Conservation (phyloP, 176 grass and related monocot species). For the Carex pumila region DNA sequence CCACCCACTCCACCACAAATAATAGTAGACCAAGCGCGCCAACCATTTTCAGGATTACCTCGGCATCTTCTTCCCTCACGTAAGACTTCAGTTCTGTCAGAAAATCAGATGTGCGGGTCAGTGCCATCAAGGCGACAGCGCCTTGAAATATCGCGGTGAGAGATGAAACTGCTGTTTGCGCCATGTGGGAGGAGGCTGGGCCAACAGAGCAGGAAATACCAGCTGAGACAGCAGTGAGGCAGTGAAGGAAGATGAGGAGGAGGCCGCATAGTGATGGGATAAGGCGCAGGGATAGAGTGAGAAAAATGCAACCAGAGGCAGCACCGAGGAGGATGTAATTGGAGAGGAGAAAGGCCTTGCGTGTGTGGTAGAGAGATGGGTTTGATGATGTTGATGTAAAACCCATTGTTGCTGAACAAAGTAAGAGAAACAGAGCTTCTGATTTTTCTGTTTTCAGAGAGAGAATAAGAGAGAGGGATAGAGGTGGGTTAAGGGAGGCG, state of each 20-base stretch:
- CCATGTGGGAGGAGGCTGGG: conserved; percentile 27
- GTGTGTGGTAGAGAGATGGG: conserved; percentile 25
- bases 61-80: conserved; percentile 84
- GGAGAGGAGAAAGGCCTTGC: conserved; percentile 55
- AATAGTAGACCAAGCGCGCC: conserved; percentile 66
- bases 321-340: conserved; percentile 78
- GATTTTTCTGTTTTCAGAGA: background rate
- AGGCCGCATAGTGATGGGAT: conserved; percentile 53
- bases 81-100: conserved; percentile 73
- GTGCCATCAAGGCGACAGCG: conserved; percentile 55
- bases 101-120: conserved; percentile 75
- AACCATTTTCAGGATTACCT: conserved; percentile 94
- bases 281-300: conserved; percentile 78
- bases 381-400: conserved; percentile 4
- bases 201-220: conserved; percentile 44
- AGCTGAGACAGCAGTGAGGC: conserved; percentile 48
- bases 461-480: background rate
- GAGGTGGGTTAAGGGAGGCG: background rate
- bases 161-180: conserved; percentile 55
- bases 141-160: conserved; percentile 97
- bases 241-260: conserved; percentile 71
- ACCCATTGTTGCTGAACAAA: background rate
- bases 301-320: conserved; percentile 75
- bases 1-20: conserved; percentile 84
- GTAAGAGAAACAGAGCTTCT: background rate